Conservation (phyloP, 371 early-diverging fungal species). For the Mucor sp. region DNA sequence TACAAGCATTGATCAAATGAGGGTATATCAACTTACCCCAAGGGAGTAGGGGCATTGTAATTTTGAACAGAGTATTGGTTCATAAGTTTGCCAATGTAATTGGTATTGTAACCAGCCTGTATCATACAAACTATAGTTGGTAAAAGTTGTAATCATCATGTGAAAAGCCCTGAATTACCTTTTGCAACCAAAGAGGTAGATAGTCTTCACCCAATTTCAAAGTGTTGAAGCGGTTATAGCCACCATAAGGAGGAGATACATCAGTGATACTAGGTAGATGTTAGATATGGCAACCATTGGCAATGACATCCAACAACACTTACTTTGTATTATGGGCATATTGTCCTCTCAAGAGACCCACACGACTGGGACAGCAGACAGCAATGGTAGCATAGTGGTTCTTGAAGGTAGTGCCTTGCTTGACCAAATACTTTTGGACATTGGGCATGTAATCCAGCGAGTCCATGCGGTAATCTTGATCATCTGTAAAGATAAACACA, state of each 20-base stretch:
- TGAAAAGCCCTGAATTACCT: not conserved
- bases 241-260: slow-evolving; percentile 60
- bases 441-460: slow-evolving; percentile 67
- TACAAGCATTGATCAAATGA: not conserved
- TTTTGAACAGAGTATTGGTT: slow-evolving; percentile 51
- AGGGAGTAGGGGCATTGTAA: slow-evolving; percentile 40
- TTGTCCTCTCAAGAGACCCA: slow-evolving; percentile 58
- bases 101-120: slow-evolving; percentile 59
- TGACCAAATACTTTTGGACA: slow-evolving; percentile 61
- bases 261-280: slow-evolving; percentile 42
- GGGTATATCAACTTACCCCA: slow-evolving; percentile 36
- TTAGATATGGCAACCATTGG: not conserved
- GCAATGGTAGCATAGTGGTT: slow-evolving; percentile 69
- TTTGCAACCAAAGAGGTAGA: slow-evolving; percentile 49
- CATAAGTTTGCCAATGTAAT: slow-evolving; percentile 71
- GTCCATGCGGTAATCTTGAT: slow-evolving; percentile 58
- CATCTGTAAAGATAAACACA: slow-evolving; percentile 65
- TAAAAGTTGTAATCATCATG: too few relatives aligned
- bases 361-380: slow-evolving; percentile 70
- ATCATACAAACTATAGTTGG: not conserved
- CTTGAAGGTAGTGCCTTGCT: slow-evolving; percentile 59
- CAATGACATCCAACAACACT: not conserved
- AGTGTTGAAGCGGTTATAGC: slow-evolving; percentile 52
- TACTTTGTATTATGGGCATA: slow-evolving; percentile 69
- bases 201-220: slow-evolving; percentile 51